phyloP scores from a whole-genome alignment of 495 filamentous ascomycete species.

The Lophium mytilinum region DNA sequence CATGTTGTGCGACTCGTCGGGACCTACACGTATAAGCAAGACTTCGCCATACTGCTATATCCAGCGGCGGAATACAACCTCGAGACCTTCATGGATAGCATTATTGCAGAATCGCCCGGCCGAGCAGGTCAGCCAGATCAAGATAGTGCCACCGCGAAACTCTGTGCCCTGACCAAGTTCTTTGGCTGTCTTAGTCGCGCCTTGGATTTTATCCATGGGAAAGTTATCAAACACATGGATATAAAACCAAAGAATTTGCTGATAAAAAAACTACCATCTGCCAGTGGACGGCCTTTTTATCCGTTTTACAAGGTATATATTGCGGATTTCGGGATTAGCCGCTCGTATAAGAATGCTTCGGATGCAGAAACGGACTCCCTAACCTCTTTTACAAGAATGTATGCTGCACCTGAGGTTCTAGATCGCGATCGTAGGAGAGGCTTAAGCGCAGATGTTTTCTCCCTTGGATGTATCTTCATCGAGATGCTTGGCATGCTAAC shows the following conservation, averaged over 20 bases:
- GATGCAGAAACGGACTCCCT: not conserved
- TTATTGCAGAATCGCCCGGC: not conserved
- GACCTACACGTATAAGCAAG: not conserved
- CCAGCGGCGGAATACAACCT: not conserved
- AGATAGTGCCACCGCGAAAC: not conserved
- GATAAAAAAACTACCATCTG: not conserved
- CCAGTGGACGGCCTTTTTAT: not conserved
- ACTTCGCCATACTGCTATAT: conserved; percentile 2
- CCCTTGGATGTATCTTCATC: not conserved
- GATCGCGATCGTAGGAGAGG: not conserved
- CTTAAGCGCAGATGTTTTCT: not conserved
- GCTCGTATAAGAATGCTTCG: not conserved
- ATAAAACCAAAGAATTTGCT: not conserved
- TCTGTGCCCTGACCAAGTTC: not conserved
- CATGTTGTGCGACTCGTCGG: conserved; percentile 3
- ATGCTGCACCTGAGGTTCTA: not conserved
- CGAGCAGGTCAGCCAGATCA: not conserved
- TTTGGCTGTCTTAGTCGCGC: not conserved
- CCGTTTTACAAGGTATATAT: not conserved
- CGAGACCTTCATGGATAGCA: not conserved
- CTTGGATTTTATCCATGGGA: not conserved
- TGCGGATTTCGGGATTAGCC: not conserved
- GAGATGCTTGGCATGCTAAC: not conserved
- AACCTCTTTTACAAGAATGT: not conserved
- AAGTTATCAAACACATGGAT: conserved; percentile 1